Conservation (phyloP, 1,284 basidiomycete genomes). For the Papiliotrema nemorosa region DNA sequence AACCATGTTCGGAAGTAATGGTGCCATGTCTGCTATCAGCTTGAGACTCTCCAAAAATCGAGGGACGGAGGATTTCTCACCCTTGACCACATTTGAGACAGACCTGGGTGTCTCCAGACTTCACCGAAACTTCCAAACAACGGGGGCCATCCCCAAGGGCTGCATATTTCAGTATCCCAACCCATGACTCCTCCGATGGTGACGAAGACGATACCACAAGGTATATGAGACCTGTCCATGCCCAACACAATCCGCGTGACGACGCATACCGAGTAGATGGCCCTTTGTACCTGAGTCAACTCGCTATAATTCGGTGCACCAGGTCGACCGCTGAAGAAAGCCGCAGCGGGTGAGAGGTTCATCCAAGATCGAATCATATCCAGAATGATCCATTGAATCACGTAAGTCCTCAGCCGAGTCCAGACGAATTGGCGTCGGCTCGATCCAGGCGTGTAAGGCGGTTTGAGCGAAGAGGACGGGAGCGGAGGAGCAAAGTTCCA, state of each 20-base stretch:
- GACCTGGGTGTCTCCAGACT: constrained; percentile 33
- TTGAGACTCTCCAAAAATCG: not conserved
- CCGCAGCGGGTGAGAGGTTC: constrained; percentile 19
- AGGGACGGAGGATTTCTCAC: constrained; percentile 30
- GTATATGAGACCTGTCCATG: constrained; percentile 19
- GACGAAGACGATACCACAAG: constrained; percentile 14
- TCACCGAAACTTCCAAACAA: constrained; percentile 30
- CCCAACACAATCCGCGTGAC: constrained; percentile 24
- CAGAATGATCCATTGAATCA: constrained; percentile 12
- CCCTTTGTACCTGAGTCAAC: constrained; percentile 21
- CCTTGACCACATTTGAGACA: constrained; percentile 39
- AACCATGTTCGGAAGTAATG: constrained; percentile 37
- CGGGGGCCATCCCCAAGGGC: constrained; percentile 45
- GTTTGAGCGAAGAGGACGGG: constrained; percentile 15
- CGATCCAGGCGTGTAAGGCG: constrained; percentile 27
- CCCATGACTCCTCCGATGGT: constrained; percentile 30
- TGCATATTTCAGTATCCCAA: constrained; percentile 34
- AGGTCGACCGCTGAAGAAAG: constrained; percentile 22
- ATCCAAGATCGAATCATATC: constrained; percentile 28
- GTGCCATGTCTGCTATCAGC: constrained; percentile 36
- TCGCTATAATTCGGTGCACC: constrained; percentile 16
- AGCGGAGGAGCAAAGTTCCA: constrained; percentile 38
- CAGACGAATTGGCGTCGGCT: constrained; percentile 17
- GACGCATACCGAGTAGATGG: constrained; percentile 22
- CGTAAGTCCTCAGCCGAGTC: constrained; percentile 10